A percentile compares a stretch with the other conserved stretches of the same genome.
phyloP scores from a whole-genome alignment of 768 basidiomycete species.

The Macrolepiota dolichaula region DNA sequence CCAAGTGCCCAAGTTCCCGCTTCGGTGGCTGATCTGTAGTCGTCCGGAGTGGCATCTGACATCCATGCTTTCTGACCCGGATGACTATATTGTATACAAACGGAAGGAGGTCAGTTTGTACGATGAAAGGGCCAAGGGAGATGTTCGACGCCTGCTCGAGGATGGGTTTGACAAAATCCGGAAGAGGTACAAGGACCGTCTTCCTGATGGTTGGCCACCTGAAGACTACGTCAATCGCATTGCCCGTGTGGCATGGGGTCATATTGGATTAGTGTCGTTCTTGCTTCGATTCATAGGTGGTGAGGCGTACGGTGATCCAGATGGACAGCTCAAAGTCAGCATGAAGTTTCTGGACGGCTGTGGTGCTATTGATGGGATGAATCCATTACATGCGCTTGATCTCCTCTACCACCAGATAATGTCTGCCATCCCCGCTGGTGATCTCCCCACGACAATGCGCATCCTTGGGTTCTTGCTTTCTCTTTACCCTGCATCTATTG shows the following conservation, averaged over 20 bases:
- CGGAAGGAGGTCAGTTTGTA: not conserved
- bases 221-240: not conserved
- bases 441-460: slow-evolving; percentile 1
- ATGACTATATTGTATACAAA: not conserved
- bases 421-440: not conserved
- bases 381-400: too few relatives aligned
- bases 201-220: not conserved
- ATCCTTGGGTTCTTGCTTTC: too few relatives aligned
- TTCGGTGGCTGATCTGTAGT: not conserved
- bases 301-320: not conserved
- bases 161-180: not conserved
- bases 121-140: not conserved
- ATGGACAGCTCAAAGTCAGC: not conserved
- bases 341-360: not conserved
- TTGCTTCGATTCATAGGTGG: slow-evolving; percentile 9
- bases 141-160: not conserved
- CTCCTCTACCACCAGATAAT: too few relatives aligned
- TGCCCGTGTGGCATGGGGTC: not conserved
- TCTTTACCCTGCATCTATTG: not conserved
- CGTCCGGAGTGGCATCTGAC: too few relatives aligned
- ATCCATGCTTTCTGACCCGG: too few relatives aligned
- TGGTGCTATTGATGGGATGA: not conserved
- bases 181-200: not conserved
- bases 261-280: slow-evolving; percentile 8
- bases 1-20: not conserved